These are phyloP conservation scores for Xylaria bambusicola DNA, from an alignment of 495 filamentous ascomycete genomes.

Conservation along the genomic window DNA sequence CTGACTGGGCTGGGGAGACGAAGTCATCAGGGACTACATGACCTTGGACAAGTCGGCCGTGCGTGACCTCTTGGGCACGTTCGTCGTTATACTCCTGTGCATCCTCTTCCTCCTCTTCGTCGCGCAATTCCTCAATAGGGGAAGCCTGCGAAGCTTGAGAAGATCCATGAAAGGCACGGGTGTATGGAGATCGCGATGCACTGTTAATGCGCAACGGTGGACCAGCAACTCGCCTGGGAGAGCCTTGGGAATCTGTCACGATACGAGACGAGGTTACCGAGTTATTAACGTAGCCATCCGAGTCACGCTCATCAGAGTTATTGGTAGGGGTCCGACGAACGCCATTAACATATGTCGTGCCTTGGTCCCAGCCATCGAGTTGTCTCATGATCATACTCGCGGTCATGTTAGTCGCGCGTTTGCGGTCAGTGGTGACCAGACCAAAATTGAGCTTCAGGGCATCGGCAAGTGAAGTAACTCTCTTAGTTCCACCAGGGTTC, in stretches of 20 bases:
- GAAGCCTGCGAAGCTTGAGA: slow-evolving; percentile 37
- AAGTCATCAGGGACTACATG: slow-evolving; percentile 96
- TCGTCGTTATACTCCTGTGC: slow-evolving; percentile 80
- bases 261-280: slow-evolving; percentile 28
- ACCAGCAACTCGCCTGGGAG: slow-evolving; percentile 40
- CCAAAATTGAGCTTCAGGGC: slow-evolving; percentile 96
- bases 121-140: slow-evolving; percentile 40
- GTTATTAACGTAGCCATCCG: slow-evolving; percentile 21
- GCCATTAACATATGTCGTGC: slow-evolving; percentile 28
- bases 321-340: slow-evolving; percentile 21
- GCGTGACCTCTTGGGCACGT: slow-evolving; percentile 85
- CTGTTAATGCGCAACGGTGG: slow-evolving; percentile 31
- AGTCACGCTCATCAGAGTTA: slow-evolving; percentile 29
- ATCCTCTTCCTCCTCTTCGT: slow-evolving; percentile 48
- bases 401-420: slow-evolving; percentile 62
- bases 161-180: slow-evolving; percentile 35
- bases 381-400: slow-evolving; percentile 66
- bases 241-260: slow-evolving; percentile 40
- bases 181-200: slow-evolving; percentile 28
- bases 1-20: slow-evolving; percentile 72
- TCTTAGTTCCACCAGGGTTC: slow-evolving; percentile 94
- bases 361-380: slow-evolving; percentile 43
- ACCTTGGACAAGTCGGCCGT: slow-evolving; percentile 88
- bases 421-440: slow-evolving; percentile 91
- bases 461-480: slow-evolving; percentile 95